These are phyloP conservation scores for Sindora glabra DNA, from an alignment of 306 rosid species.

Conservation along the genomic window DNA sequence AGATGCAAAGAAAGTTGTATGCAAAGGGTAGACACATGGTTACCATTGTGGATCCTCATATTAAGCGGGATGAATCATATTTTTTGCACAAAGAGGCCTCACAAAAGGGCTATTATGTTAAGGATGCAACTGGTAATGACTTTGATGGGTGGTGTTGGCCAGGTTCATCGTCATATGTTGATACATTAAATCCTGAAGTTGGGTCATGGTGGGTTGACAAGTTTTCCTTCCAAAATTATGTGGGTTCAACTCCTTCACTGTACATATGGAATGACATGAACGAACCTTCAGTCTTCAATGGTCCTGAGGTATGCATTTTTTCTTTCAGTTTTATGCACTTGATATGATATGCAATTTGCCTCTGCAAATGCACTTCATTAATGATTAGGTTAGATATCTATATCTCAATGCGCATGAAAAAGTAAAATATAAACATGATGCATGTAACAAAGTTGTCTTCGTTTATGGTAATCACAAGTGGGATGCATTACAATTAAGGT, in stretches of 20 bases:
- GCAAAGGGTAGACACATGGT: conserved; percentile 89
- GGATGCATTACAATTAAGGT: too few species aligned
- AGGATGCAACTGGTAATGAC: conserved; percentile 80
- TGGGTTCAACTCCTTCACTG: conserved; percentile 86
- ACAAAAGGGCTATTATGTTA: conserved; percentile 75
- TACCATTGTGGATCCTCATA: conserved; percentile 92
- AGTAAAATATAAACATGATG: too few species aligned
- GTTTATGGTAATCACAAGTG: too few species aligned
- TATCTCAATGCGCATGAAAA: too few species aligned
- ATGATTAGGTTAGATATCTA: too few species aligned
- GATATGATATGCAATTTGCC: background rate
- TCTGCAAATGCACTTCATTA: too few species aligned
- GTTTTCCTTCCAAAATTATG: conserved; percentile 61
- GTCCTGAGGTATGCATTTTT: conserved; percentile 73
- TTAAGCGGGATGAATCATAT: conserved; percentile 67
- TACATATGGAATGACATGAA: conserved; percentile 99
- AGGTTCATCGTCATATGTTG: conserved; percentile 85
- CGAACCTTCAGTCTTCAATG: conserved; percentile 96
- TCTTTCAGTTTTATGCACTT: conserved; percentile 3
- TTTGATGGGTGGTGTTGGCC: conserved; percentile 99
- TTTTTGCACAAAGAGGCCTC: conserved; percentile 76
- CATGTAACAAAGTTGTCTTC: too few species aligned
- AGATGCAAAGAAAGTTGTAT: conserved; percentile 84
- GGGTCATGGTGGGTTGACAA: conserved; percentile 93
- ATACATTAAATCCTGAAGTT: conserved; percentile 62